Evolutionary conservation across 1,284 basidiomycete genomes (phyloP).

Genomic region (Uromyces viciae-fabae): DNA sequence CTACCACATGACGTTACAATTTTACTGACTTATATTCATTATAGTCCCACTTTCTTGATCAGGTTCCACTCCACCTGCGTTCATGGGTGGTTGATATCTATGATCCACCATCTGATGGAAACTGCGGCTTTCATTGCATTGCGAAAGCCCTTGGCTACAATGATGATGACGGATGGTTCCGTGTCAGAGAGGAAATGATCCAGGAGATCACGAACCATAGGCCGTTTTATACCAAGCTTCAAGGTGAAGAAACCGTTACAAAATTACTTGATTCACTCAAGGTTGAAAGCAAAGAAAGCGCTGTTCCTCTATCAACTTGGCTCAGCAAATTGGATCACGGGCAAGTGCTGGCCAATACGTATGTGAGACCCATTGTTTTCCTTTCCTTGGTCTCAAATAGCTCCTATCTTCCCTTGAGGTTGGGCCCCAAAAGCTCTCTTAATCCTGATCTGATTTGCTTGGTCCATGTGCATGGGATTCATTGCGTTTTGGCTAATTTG

Average conservation of each 20-base stretch:
- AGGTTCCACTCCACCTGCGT: background rate
- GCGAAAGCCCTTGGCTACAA: background rate
- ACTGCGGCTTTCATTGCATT: background rate
- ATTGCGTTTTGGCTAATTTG: background rate
- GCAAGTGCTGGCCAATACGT: background rate
- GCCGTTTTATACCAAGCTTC: background rate
- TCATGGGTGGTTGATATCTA: background rate
- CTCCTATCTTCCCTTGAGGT: background rate
- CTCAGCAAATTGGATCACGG: background rate
- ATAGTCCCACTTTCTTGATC: too few relatives aligned
- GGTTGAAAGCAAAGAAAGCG: background rate
- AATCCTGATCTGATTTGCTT: background rate
- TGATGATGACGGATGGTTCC: background rate
- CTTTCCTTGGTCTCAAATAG: background rate
- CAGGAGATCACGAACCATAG: background rate
- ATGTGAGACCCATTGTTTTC: background rate
- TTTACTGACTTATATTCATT: too few relatives aligned
- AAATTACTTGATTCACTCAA: background rate
- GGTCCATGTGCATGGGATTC: background rate
- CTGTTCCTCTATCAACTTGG: background rate
- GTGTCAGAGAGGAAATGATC: background rate
- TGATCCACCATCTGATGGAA: background rate
- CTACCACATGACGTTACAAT: too few relatives aligned
- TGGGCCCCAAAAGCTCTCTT: background rate
- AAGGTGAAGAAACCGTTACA: background rate